Evolutionary conservation across 306 rosid genomes (phyloP).

Genomic region (Heteromeles arbutifolia): DNA sequence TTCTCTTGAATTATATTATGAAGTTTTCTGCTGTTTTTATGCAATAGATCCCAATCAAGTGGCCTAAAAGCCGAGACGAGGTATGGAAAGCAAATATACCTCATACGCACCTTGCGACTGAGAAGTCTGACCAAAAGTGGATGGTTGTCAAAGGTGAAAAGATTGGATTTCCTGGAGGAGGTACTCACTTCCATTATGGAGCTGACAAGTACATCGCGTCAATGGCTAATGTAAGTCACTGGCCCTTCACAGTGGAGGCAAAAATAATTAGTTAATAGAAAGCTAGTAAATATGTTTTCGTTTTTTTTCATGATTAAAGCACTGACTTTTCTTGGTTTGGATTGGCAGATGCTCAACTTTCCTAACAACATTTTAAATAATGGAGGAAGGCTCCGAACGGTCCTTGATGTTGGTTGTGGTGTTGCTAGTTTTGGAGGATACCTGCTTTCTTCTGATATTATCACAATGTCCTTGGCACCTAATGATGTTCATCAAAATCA

Average conservation of each 20-base stretch:
- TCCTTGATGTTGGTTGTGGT: slow-evolving; percentile 99
- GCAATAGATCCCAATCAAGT: slow-evolving; percentile 77
- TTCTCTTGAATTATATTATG: not conserved
- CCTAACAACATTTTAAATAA: slow-evolving; percentile 60
- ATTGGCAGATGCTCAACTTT: slow-evolving; percentile 87
- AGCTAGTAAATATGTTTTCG: not conserved
- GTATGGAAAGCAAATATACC: slow-evolving; percentile 99
- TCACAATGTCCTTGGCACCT: slow-evolving; percentile 96
- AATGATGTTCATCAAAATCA: slow-evolving; percentile 99
- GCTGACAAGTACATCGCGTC: slow-evolving; percentile 93
- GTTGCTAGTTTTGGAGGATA: slow-evolving; percentile 99
- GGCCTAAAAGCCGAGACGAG: slow-evolving; percentile 99
- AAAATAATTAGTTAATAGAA: not conserved
- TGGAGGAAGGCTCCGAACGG: slow-evolving; percentile 76
- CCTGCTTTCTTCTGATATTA: slow-evolving; percentile 78
- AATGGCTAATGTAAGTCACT: slow-evolving; percentile 78
- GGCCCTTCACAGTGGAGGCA: not conserved
- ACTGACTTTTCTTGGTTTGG: slow-evolving; percentile 20
- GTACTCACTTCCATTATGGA: slow-evolving; percentile 98
- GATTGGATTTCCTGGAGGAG: slow-evolving; percentile 95
- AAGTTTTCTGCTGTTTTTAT: not conserved
- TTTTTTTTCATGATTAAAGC: not conserved
- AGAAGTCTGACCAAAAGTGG: slow-evolving; percentile 99
- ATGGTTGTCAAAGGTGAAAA: slow-evolving; percentile 94
- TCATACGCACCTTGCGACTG: slow-evolving; percentile 96